Evolutionary conservation across 345 rosid species (phyloP).

Genomic region (Acer campestre): DNA sequence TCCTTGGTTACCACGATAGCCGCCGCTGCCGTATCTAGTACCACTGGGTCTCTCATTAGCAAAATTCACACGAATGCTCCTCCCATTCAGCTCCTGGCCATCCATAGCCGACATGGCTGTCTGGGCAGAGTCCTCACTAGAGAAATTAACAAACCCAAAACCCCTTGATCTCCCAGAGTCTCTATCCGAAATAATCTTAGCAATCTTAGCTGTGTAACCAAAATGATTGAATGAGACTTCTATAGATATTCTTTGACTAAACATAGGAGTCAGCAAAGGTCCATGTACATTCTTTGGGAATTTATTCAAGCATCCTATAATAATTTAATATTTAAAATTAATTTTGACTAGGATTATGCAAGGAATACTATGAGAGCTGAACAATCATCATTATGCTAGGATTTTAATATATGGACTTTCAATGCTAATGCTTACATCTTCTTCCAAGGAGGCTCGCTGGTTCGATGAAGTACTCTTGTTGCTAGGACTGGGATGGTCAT

Average conservation of each 20-base stretch:
- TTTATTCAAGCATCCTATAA: background rate
- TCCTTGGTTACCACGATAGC: too few relatives aligned
- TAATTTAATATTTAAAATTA: background rate
- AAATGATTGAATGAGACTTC: background rate
- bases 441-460: conserved; percentile 71
- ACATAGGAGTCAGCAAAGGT: background rate
- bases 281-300: background rate
- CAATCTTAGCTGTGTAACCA: too few relatives aligned
- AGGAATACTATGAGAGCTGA: background rate
- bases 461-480: conserved; percentile 37
- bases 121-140: too few relatives aligned
- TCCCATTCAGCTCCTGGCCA: too few relatives aligned
- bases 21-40: too few relatives aligned
- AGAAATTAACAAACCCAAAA: too few relatives aligned
- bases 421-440: conserved; percentile 60
- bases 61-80: too few relatives aligned
- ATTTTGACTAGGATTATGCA: background rate
- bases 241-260: background rate
- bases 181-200: too few relatives aligned
- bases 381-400: background rate
- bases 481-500: conserved; percentile 24
- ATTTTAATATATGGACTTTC: conserved; percentile 10
- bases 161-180: too few relatives aligned
- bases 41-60: too few relatives aligned
- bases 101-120: too few relatives aligned